These are phyloP conservation scores for Viola odorata DNA, from an alignment of 345 rosid genomes.

Conservation along the genomic window DNA sequence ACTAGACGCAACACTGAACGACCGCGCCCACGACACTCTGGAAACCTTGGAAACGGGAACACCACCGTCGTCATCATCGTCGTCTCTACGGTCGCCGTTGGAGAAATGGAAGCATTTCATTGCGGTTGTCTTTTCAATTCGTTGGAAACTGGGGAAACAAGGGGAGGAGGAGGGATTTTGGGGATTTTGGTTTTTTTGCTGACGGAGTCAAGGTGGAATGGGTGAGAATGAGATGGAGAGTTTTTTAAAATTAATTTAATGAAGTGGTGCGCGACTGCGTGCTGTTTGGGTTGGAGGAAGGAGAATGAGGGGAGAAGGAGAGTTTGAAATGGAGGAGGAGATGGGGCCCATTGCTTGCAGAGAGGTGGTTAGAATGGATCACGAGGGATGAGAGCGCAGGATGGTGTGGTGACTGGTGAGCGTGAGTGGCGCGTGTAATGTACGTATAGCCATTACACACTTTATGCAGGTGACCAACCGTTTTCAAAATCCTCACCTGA, in stretches of 20 bases:
- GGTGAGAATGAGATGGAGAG: background rate
- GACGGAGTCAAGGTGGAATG: background rate
- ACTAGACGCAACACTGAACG: conserved; percentile 82
- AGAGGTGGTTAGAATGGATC: background rate
- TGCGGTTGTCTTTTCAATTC: background rate
- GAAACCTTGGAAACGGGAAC: conserved; percentile 44
- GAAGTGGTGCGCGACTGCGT: too few relatives aligned
- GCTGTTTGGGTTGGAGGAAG: background rate
- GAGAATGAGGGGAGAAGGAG: background rate
- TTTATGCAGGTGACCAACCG: too few relatives aligned
- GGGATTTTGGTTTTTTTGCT: background rate
- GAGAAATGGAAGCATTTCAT: conserved; percentile 99
- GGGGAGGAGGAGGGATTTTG: background rate
- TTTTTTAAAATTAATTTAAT: too few relatives aligned
- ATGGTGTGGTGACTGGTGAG: conserved; percentile 1
- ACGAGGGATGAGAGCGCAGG: conserved; percentile 8
- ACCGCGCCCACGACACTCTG: conserved; percentile 81
- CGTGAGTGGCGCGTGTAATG: background rate
- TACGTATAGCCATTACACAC: too few relatives aligned
- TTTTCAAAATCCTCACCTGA: too few relatives aligned
- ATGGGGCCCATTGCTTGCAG: background rate
- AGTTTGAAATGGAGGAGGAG: background rate
- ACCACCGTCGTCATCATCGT: conserved; percentile 31
- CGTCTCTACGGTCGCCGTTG: conserved; percentile 62
- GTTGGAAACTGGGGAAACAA: background rate